phyloP scores from a whole-genome alignment of 345 rosid genomes.

The Eucalyptus grandis region DNA sequence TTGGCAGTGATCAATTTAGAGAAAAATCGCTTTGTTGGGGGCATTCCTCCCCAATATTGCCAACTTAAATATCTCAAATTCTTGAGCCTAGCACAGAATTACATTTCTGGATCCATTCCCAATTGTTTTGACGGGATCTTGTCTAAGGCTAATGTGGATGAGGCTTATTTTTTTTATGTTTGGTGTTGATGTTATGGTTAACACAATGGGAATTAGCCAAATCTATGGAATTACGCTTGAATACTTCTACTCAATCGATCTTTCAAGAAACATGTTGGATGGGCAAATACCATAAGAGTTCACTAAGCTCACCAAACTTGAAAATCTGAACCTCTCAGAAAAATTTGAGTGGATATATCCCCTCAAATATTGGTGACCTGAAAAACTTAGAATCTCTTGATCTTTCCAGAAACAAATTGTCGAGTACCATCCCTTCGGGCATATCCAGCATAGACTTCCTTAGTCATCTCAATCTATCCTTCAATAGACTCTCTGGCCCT shows the following conservation, averaged over 20 bases:
- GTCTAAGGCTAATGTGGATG: too few species aligned
- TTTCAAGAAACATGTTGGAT: not conserved
- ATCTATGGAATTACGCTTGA: too few species aligned
- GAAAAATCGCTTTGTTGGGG: not conserved
- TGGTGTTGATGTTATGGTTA: too few species aligned
- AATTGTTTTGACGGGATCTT: not conserved
- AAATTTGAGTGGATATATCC: not conserved
- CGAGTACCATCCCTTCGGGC: not conserved
- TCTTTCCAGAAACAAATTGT: not conserved
- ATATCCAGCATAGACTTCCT: not conserved
- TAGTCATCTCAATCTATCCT: not conserved
- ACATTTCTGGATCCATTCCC: not conserved
- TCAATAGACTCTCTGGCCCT: not conserved
- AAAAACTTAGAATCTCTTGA: not conserved
- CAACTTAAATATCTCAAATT: not conserved
- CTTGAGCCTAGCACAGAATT: not conserved
- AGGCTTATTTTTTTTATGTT: too few species aligned
- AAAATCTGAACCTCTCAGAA: not conserved
- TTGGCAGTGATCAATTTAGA: not conserved
- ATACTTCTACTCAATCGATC: too few species aligned
- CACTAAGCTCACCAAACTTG: accelerated
- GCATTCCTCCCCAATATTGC: not conserved
- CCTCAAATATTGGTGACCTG: not conserved
- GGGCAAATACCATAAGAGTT: not conserved
- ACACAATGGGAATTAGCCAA: too few species aligned